phyloP scores from a whole-genome alignment of 441 rosid genomes.

The Lepidium campestre region DNA sequence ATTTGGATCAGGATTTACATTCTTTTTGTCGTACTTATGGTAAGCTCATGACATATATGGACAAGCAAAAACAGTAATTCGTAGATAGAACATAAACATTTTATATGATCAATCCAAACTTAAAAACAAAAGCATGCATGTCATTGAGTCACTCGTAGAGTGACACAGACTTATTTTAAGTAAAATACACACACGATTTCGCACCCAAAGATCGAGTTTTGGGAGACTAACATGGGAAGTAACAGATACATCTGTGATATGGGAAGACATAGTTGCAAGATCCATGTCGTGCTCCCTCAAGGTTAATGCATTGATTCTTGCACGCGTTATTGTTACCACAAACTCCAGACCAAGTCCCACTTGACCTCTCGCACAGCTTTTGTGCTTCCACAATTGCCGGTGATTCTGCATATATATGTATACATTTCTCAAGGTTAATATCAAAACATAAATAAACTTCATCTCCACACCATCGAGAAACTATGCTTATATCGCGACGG shows the following conservation, averaged over 20 bases:
- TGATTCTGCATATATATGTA: not conserved
- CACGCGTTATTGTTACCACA: not conserved
- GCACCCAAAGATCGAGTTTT: not conserved
- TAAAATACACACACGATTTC: not conserved
- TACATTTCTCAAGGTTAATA: not conserved
- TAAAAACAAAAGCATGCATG: not conserved
- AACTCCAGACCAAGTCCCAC: not conserved
- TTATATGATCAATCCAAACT: not conserved
- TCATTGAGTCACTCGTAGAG: not conserved
- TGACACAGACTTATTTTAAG: not conserved
- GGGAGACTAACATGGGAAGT: slow-evolving; percentile 1
- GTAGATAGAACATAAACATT: no score
- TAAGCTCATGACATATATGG: no score
- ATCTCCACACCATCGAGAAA: no score
- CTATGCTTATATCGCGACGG: no score
- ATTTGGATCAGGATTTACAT: no score
- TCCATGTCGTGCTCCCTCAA: slow-evolving; percentile 11
- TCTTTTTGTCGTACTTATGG: no score
- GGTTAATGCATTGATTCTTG: not conserved
- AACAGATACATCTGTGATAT: not conserved
- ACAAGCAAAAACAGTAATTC: no score
- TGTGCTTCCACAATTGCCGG: not conserved
- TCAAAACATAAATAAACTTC: not conserved
- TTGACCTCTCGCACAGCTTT: not conserved
- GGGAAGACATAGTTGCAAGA: slow-evolving; percentile 9